Conservation (phyloP, 257 asterid genomes). For the Ilex asprella region DNA sequence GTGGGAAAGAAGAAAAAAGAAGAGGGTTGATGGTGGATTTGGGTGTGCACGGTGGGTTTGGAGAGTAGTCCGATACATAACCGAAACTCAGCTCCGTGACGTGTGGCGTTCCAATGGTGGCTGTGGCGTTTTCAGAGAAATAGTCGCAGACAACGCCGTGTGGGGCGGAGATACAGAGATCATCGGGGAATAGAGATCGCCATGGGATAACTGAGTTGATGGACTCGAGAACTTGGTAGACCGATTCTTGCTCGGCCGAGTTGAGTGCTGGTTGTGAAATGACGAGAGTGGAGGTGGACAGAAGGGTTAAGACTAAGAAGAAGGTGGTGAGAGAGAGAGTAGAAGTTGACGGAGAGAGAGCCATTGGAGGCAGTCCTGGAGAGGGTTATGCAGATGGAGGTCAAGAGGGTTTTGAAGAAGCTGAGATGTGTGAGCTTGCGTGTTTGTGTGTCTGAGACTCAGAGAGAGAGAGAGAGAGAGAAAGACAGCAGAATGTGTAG, state of each 20-base stretch:
- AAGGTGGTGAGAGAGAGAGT: background rate
- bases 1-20: slow-evolving; percentile 38
- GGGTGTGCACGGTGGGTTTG: slow-evolving; percentile 67
- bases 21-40: slow-evolving; percentile 38
- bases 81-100: slow-evolving; percentile 76
- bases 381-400: slow-evolving; percentile 1
- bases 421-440: slow-evolving; percentile 22
- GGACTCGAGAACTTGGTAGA: slow-evolving; percentile 55
- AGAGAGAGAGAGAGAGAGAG: background rate
- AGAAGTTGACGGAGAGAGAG: background rate
- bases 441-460: background rate
- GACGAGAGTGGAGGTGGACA: slow-evolving; percentile 14
- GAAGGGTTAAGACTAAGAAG: background rate
- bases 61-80: slow-evolving; percentile 69
- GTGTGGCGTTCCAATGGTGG: slow-evolving; percentile 28
- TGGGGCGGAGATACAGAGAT: slow-evolving; percentile 72
- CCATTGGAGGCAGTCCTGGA: background rate
- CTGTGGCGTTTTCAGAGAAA: slow-evolving; percentile 23
- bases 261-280: slow-evolving; percentile 51
- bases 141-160: slow-evolving; percentile 85
- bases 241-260: slow-evolving; percentile 61
- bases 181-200: slow-evolving; percentile 73
- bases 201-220: slow-evolving; percentile 55
- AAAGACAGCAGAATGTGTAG: slow-evolving; percentile 8
- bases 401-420: slow-evolving; percentile 3